These are phyloP conservation scores for Porphyrellus cyaneotinctus DNA, from an alignment of 768 basidiomycete species.

Conservation along the genomic window DNA sequence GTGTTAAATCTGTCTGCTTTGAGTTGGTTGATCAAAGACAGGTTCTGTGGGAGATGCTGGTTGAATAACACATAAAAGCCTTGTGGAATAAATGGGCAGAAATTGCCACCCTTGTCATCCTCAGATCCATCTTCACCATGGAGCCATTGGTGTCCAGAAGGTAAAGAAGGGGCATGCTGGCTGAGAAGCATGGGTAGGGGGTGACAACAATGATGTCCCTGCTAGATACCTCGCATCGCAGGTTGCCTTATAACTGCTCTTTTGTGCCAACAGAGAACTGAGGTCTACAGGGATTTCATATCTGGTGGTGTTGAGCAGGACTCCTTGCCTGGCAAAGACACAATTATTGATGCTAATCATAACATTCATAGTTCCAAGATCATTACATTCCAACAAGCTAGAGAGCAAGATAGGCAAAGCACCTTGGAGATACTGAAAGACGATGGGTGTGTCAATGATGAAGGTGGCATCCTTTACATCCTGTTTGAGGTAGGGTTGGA, in stretches of 20 bases:
- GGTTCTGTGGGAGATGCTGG: constrained; percentile 48
- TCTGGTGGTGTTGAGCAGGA: constrained; percentile 38
- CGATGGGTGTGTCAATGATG: constrained; percentile 39
- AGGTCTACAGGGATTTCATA: constrained; percentile 35
- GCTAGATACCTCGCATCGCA: constrained; percentile 32
- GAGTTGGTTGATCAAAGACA: constrained; percentile 50
- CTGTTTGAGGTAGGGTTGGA: constrained; percentile 45
- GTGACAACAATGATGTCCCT: background rate
- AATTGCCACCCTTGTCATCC: constrained; percentile 29
- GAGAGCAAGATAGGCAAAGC: constrained; percentile 30
- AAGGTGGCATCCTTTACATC: constrained; percentile 30
- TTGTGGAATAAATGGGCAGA: constrained; percentile 53
- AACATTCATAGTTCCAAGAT: constrained; percentile 21
- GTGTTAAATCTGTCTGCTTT: constrained; percentile 50
- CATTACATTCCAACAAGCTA: background rate
- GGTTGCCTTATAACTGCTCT: constrained; percentile 28
- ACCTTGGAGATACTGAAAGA: constrained; percentile 33
- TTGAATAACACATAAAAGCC: constrained; percentile 71
- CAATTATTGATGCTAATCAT: constrained; percentile 29
- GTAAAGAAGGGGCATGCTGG: constrained; percentile 36
- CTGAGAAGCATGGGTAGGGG: constrained; percentile 28
- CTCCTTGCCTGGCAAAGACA: constrained; percentile 21
- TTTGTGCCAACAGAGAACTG: constrained; percentile 25
- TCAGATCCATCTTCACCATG: constrained; percentile 46
- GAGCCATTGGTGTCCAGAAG: constrained; percentile 35